Evolutionary conservation across 2,329 filamentous ascomycete species (phyloP).

Genomic region (Curvularia sp.): DNA sequence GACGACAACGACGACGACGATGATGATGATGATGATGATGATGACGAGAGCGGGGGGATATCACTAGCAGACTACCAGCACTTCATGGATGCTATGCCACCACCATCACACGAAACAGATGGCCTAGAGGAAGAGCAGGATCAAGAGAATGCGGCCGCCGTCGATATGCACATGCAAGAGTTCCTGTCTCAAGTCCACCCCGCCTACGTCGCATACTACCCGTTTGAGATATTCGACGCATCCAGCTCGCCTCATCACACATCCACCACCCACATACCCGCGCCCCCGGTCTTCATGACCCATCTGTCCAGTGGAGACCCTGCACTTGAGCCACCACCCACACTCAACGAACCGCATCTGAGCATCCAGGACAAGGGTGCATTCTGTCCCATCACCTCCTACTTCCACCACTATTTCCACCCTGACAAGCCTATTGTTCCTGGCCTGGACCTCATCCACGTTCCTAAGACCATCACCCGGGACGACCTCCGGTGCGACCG

Average conservation of each 20-base stretch:
- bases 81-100: slow-evolving; percentile 17
- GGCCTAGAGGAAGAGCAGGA: slow-evolving; percentile 9
- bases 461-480: slow-evolving; percentile 38
- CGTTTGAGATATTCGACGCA: slow-evolving; percentile 16
- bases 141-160: slow-evolving; percentile 5
- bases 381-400: slow-evolving; percentile 40
- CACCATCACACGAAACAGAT: slow-evolving; percentile 8
- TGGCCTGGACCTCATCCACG: slow-evolving; percentile 35
- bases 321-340: slow-evolving; percentile 33
- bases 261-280: slow-evolving; percentile 21
- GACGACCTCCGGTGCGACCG: slow-evolving; percentile 45
- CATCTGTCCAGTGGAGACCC: slow-evolving; percentile 28
- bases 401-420: slow-evolving; percentile 33
- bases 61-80: slow-evolving; percentile 31
- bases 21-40: slow-evolving; percentile 19
- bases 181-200: slow-evolving; percentile 28
- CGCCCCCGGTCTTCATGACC: slow-evolving; percentile 18
- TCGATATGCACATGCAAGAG: slow-evolving; percentile 21
- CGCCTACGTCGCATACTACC: slow-evolving; percentile 15
- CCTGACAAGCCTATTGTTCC: slow-evolving; percentile 24
- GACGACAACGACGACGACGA: background rate
- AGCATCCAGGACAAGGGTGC: slow-evolving; percentile 39
- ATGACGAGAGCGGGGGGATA: slow-evolving; percentile 39
- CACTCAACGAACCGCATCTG: slow-evolving; percentile 38
- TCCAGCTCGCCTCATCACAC: slow-evolving; percentile 22